Base-by-base conservation (phyloP, 2,329 filamentous ascomycete species). In the Trichoderma gracile region DNA sequence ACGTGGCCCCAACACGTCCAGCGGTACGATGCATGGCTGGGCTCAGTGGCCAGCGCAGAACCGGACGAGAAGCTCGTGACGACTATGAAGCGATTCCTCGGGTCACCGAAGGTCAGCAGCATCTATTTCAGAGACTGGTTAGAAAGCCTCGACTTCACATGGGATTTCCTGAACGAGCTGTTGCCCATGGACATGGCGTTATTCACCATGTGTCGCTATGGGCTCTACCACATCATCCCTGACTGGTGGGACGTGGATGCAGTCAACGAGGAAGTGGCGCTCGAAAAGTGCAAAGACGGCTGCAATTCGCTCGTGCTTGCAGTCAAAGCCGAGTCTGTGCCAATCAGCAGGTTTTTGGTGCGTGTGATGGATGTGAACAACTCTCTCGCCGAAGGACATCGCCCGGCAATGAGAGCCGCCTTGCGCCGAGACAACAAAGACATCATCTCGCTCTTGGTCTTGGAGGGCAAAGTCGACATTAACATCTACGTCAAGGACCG, bases 181-280 rank as follows among this genome's bases (percentile, higher is more conserved):
- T 14, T 12, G 6, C 40, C 50, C 12, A 19, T 3, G 2, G 17
- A 42, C 27, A 47, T 53, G 23, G 38, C 46, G 0, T 40, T 58
- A 15, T 46, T 42, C 21, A 3, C 10, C 12, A n/a, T 59, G 19
- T 64, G 63, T 9, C 25, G 33, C 7, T 58, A 30, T 19, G 55
- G 63, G 8, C n/a, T 65, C 47, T 65, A 65, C n/a, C 3, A 65
- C 21, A 40, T 42, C 15, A 23, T 65, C 14, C 40, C 7, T n/a
- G 55, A 60, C 30, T 65, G 63, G 63, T 65, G 63, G 63, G 12
- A 60, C 3, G 46, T n/a, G 19, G 33, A n/a, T n/a, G 19, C 23
- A 5, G 14, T 63, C 17, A 30, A 5, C 25, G 12, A 23, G 15
- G 19, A 53, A 12, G 17, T 46, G 14, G 42, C 43, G 17, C 45